phyloP scores from a whole-genome alignment of 2,329 filamentous ascomycete species.

The Venturia carpophila region DNA sequence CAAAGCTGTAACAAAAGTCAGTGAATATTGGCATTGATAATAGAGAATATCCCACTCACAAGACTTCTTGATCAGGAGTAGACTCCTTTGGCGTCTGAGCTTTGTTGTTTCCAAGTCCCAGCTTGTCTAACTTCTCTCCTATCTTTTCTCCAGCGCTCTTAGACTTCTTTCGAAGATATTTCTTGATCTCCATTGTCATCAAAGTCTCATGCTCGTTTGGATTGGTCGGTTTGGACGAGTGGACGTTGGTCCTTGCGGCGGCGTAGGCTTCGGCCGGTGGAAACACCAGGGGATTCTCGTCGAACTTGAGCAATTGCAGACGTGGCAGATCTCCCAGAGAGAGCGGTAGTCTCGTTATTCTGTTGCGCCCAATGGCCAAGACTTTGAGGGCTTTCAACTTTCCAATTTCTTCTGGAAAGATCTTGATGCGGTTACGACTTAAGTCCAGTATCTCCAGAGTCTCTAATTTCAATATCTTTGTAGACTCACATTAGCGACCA shows the following conservation, averaged over 20 bases:
- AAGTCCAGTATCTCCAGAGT: conserved; percentile 90
- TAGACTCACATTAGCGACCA: conserved; percentile 24
- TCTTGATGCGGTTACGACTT: conserved; percentile 74
- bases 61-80: background rate
- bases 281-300: conserved; percentile 77
- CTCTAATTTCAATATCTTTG: conserved; percentile 73
- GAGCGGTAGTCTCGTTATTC: conserved; percentile 73
- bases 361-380: conserved; percentile 77
- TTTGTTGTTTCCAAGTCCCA: background rate
- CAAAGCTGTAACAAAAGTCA: conserved; percentile 5
- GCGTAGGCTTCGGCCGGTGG: conserved; percentile 48
- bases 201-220: conserved; percentile 51
- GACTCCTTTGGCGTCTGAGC: conserved; percentile 6
- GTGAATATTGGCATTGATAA: background rate
- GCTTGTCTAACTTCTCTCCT: background rate
- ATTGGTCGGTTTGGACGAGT: conserved; percentile 6
- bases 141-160: background rate
- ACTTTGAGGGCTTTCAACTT: conserved; percentile 82
- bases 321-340: conserved; percentile 86
- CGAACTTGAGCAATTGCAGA: conserved; percentile 79
- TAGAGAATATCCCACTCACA: background rate
- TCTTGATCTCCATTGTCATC: conserved; percentile 52
- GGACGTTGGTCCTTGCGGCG: background rate
- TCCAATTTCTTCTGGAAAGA: conserved; percentile 69
- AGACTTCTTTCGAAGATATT: conserved; percentile 7